Percentiles rank a stretch among this genome's conserved stretches.
phyloP scores from a whole-genome alignment of 2,329 filamentous ascomycete genomes.

The Trichoderma aggressivum region DNA sequence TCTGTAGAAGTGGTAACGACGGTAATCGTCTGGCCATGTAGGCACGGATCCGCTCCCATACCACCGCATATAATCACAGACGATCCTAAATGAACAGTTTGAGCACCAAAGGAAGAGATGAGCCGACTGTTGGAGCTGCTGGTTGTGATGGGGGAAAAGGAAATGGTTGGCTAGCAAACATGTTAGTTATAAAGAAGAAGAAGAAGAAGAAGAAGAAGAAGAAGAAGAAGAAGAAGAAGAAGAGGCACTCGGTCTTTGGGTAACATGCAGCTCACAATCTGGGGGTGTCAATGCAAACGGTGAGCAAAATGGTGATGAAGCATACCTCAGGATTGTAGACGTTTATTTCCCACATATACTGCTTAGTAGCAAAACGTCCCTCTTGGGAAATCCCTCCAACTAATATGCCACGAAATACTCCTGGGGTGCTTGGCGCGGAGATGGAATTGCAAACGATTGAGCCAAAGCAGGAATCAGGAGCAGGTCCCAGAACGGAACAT shows the following conservation, averaged over 20 bases:
- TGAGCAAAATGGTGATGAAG: neutral
- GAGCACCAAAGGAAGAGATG: constrained; percentile 35
- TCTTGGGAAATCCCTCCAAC: constrained; percentile 67
- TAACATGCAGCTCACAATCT: neutral
- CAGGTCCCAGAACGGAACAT: constrained; percentile 37
- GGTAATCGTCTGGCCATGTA: constrained; percentile 30
- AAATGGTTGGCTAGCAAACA: constrained; percentile 26
- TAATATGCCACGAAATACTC: constrained; percentile 56
- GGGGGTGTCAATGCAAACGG: neutral
- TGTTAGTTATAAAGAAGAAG: neutral
- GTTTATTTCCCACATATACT: constrained; percentile 62
- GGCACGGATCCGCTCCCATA: constrained; percentile 28
- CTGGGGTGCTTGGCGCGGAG: constrained; percentile 23
- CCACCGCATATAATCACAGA: constrained; percentile 33
- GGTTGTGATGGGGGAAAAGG: constrained; percentile 22
- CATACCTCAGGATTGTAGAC: constrained; percentile 38
- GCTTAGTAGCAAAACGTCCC: constrained; percentile 59
- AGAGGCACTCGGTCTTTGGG: neutral
- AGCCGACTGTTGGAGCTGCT: neutral
- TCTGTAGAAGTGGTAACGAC: neutral
- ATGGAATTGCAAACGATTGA: constrained; percentile 36
- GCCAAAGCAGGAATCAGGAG: constrained; percentile 43
- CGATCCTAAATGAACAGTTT: constrained; percentile 24
- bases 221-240: no score
- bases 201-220: neutral